These are phyloP conservation scores for Exophiala sideris DNA, from an alignment of 2,329 filamentous ascomycete species.

Conservation along the genomic window DNA sequence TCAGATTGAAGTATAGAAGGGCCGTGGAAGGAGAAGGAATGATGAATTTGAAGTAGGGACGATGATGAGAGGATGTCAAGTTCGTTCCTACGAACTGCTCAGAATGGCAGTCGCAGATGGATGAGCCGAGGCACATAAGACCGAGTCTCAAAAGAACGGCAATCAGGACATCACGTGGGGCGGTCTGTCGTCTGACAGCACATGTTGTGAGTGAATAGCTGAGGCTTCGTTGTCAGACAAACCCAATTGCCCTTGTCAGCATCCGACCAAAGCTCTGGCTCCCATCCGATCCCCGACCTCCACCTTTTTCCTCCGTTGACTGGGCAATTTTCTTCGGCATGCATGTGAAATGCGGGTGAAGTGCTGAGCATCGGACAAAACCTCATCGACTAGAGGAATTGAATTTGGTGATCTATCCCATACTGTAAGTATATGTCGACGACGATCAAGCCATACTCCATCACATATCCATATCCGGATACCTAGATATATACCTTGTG, in stretches of 20 bases:
- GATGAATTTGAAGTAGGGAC: neutral
- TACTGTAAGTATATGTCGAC: too few relatives aligned
- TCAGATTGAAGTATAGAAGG: neutral
- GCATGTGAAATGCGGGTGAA: conserved; percentile 1
- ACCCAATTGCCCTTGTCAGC: too few relatives aligned
- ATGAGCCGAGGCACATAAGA: neutral
- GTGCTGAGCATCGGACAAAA: neutral
- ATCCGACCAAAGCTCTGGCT: too few relatives aligned
- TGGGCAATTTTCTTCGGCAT: neutral
- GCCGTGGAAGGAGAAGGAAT: neutral
- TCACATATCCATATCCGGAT: too few relatives aligned
- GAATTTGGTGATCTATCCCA: too few relatives aligned
- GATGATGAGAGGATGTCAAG: neutral
- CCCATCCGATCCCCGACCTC: too few relatives aligned
- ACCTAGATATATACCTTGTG: too few relatives aligned
- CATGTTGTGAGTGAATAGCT: too few relatives aligned
- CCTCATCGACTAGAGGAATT: neutral
- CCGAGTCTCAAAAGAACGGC: too few relatives aligned
- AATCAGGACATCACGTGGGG: neutral
- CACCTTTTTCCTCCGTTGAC: neutral
- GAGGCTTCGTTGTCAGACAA: too few relatives aligned
- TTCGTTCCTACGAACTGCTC: neutral
- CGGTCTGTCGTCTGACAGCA: neutral
- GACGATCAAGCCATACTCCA: too few relatives aligned
- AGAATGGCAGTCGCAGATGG: neutral